Base-by-base conservation (phyloP, 1,284 basidiomycete genomes). In the Cutaneotrichosporon cutaneum region DNA sequence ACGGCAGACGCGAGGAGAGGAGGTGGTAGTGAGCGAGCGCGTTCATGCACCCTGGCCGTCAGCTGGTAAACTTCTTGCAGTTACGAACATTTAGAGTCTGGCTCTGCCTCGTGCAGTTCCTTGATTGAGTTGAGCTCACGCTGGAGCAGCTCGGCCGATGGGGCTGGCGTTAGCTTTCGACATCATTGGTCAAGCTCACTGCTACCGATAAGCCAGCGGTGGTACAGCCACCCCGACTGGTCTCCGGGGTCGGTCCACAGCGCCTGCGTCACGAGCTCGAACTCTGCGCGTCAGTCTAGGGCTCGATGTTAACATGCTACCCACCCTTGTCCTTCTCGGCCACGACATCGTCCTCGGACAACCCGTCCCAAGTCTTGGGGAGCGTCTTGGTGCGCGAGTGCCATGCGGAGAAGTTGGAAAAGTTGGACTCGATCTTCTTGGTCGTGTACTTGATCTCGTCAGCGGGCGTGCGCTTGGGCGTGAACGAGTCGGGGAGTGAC, bases 361-460 rank as follows among this genome's bases (percentile, higher is more conserved):
- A 24, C n/a, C 80, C 77, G 4, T 82, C 82, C 91, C 91, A 94
- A 7, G 92, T 72, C 4, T 82, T 83, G 0, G 83, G 79, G 18
- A 93, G 82, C 1, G 94, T 83, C 77, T 95, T 94, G 2, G 92
- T 90, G 27, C 96, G 86, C 69, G 95, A 93, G 78, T 99, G 96
- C 96, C 96, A 99, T 18, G 96, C 96, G 62, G 92, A 95, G 76
- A 97, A 99, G 77, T 99, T 99, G 53, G 91, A 94, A 74, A 99
- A 96, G 76, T 92, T 97, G 57, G 88, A 82, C 76, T 93, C 89
- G 68, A 99, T 99, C 82, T 98, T 97, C 63, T 84, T 84, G 53
- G 86, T 87, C 2, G 95, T 95, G 74, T 90, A 97, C 0, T 82
- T 83, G 27, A 97, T 79, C 75, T 96, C 94, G 26, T 78, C 76